Base-by-base conservation (phyloP, 805 yeast species). In the Pichia paraexigua region DNA sequence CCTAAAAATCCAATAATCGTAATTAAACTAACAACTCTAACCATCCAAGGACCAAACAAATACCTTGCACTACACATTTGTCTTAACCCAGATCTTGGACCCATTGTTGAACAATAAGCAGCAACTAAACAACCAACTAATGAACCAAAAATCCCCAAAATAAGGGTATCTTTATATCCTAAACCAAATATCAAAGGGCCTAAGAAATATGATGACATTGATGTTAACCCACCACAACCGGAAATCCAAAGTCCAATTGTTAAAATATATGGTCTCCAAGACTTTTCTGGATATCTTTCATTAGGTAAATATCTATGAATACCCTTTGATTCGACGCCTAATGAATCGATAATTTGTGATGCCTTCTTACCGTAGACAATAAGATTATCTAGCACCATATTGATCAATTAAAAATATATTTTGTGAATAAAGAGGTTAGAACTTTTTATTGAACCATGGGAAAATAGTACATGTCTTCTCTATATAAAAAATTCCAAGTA, bases 11-110 rank as follows among this genome's bases (percentile, higher is more conserved):
- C 95, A 43, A 86, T 66, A 52, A 86, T 80, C 44, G 87, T 78
- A 40, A 85, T 78, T 42, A 89, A 65, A 6, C 88, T 82, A 45
- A 87, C 85, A 50, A 87, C 71, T 64, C 85, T 84, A 41, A 89
- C 90, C 57, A 83, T 80, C 83, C 85, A 85, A 82, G 91, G 84
- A 1, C 97, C 97, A 64, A 88, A 89, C 45, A 87, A 70, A 58
- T 76, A 87, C 55, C 95, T 73, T 1, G 90, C 84, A 22, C 87
- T 76, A 11, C 88, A 91, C 90, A 89, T 85, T 62, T 89, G 95
- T 60, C 97, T 74, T 56, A 94, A 79, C 0, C 97, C 97, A 0
- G 95, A 86, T 52, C 89, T 74, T 1, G 97, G 95, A 3, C 97
- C 97, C 89, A 89, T 82, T 5, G 82, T 76, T 6, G 95, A 76